These are phyloP conservation scores for Lippia alba DNA, from an alignment of 305 asterid species.

Conservation along the genomic window DNA sequence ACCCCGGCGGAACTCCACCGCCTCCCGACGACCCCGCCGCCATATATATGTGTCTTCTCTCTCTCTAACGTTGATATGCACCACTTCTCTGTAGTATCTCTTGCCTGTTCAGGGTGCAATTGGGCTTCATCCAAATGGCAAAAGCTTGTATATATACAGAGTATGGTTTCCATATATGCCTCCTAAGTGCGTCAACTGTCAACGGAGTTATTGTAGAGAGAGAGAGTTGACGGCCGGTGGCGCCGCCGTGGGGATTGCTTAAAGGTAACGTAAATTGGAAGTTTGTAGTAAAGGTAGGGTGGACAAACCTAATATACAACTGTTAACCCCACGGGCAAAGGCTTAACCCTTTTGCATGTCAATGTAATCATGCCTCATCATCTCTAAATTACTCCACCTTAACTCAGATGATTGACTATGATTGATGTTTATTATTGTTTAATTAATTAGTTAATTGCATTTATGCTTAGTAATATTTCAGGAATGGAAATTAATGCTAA, in stretches of 20 bases:
- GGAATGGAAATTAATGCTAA: too few species aligned
- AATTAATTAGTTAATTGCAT: neutral
- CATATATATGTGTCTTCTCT: neutral
- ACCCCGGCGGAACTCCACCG: conserved; percentile 89
- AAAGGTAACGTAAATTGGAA: conserved; percentile 66
- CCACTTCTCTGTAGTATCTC: neutral
- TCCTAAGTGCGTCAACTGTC: conserved; percentile 36
- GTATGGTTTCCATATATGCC: conserved; percentile 4
- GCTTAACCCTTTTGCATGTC: neutral
- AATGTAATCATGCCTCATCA: neutral
- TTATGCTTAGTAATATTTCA: too few species aligned
- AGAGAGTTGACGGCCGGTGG: conserved; percentile 79
- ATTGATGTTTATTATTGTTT: neutral
- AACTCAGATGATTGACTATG: too few species aligned
- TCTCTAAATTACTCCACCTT: neutral
- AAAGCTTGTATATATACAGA: conserved; percentile 2
- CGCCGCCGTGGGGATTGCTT: conserved; percentile 77
- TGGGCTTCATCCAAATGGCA: neutral
- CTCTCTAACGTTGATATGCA: neutral
- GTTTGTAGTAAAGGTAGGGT: conserved; percentile 31
- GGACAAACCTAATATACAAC: neutral
- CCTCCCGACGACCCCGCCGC: conserved; percentile 59
- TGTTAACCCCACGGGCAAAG: neutral
- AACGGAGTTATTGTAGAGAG: conserved; percentile 39
- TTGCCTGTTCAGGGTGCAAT: neutral